Conservation (phyloP, 2,329 filamentous ascomycete species). For the Paraconiothyrium sp. region DNA sequence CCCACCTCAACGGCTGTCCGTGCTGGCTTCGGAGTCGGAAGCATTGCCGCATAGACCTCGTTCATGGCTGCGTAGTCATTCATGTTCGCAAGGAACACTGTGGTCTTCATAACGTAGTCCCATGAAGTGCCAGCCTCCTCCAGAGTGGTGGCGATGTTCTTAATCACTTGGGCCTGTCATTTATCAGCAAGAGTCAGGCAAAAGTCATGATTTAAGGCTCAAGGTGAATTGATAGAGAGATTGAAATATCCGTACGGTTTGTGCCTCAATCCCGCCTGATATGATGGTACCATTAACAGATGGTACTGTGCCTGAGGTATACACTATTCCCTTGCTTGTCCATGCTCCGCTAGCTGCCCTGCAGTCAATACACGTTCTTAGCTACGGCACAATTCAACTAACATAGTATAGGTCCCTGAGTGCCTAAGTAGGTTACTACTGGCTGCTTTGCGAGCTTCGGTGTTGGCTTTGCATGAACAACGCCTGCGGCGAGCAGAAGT, state of each 20-base stretch:
- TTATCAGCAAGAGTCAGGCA: not conserved
- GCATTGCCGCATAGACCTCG: not conserved
- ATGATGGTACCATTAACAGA: not conserved
- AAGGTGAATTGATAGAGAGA: not conserved
- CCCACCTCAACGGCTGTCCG: not conserved
- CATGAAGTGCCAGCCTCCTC: not conserved
- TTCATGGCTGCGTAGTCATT: not conserved
- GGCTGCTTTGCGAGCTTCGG: not conserved
- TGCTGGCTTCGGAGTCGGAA: not conserved
- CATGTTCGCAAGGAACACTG: not conserved
- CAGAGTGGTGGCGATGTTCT: not conserved
- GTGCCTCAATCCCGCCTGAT: not conserved
- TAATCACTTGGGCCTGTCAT: not conserved
- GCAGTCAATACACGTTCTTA: not conserved
- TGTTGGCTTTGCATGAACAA: not conserved
- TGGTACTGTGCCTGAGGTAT: not conserved
- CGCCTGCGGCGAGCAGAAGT: not conserved
- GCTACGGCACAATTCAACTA: not conserved
- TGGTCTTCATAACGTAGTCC: not conserved
- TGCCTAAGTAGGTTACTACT: not conserved
- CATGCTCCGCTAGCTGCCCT: not conserved
- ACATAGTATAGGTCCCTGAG: not conserved
- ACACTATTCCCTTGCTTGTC: not conserved
- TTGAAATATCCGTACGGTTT: not conserved
- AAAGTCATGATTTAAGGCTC: not conserved